Base-by-base conservation (phyloP, 139 green algal genomes). In the Prasinococcaceae sp. region DNA sequence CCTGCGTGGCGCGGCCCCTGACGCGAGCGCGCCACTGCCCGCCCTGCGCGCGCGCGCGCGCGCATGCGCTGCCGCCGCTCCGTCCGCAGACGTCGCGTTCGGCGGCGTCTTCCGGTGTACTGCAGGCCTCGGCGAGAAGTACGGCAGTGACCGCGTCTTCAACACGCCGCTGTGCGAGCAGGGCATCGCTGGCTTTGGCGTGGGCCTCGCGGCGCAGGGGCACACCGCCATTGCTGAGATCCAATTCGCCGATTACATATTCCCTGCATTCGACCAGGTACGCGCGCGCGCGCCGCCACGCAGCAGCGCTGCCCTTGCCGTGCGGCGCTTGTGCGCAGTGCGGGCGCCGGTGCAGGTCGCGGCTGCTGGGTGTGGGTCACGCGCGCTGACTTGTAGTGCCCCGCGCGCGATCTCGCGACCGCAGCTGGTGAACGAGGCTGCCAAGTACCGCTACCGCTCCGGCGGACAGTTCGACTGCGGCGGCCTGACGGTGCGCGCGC, bases 161-260 rank as follows among this genome's bases (percentile, higher is more conserved):
- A 96, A 94, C 68, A 96, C 87, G 0, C 87, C 87, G 4, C 62
- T 94, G 2, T 76, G 63, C 9, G 87, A 96, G 50, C 80, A 93
- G 76, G 85, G 85, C 36, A 94, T 94, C 40, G 76, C 87, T 2
- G 87, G 87, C 1, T 94, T 96, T 60, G 78, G 63, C 28, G 80
- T 95, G 22, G 87, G 87, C 3, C 62, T 84, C 3, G 84, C 87
- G 17, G 59, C 74, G 14, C 55, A 73, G 62, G 86, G 85, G 14
- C 70, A 68, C 53, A 81, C 66, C 1, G 60, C 86, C 0, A 66
- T 94, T 22, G 84, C 79, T 10, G 85, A 94, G 60, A 92, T 94
- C 29, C 85, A 93, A 66, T 93, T 94, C 71, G 81, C 76, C 32
- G 70, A 92, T 65, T 93, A 93, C 72, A 93, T 94, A 25, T 92